Base-by-base conservation (phyloP, 1,139 yeast genomes). In the Geotrichum phurueaensis region DNA sequence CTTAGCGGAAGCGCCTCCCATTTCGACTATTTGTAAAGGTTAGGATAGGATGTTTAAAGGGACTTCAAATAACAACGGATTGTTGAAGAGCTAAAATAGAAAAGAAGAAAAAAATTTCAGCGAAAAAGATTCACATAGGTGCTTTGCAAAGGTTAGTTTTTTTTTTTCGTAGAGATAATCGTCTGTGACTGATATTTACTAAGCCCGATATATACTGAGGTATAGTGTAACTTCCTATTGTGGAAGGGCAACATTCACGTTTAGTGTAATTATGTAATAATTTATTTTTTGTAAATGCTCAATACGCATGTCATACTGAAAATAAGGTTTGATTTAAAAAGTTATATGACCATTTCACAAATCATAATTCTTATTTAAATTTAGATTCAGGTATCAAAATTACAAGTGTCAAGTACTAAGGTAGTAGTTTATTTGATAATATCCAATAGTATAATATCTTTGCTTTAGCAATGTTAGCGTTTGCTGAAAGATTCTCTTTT, bases 1-100 rank as follows among this genome's bases (percentile, higher is more conserved):
- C 86, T 92, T 92, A 78, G 90, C 98, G 84, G 97, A 94, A 83
- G 89, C 79, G 84, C 97, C 98, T 92, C 98, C 99, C 99, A 94
- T 94, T 88, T 89, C 97, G 94, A 89, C 92, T 86, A 81, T 72
- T 75, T 66, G 67, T 68, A 65, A 69, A 68, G 60, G 71, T 81
- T 86, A 83, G 89, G 96, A 84, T 87, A 89, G 97, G 97, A 83
- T 88, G 85, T 87, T 92, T 92, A 91, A 92, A 92, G 96, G 86
- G 74, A 58, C n/a, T 54, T 58, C 61, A 43, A 51, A 53, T 47
- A 48, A 47, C 22, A 53, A 53, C 22, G 29, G 58, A 47, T 59
- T 51, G 20, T 53, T 33, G 27, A 13, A 15, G 27, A 36, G 43
- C 51, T 25, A 29, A 53, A 36, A 48, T 33, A 49, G 49, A 48